A percentile compares a stretch with the other conserved stretches of the same genome.
Evolutionary conservation across 2,329 filamentous ascomycete species (phyloP).

Genomic region (Calonectria montana): DNA sequence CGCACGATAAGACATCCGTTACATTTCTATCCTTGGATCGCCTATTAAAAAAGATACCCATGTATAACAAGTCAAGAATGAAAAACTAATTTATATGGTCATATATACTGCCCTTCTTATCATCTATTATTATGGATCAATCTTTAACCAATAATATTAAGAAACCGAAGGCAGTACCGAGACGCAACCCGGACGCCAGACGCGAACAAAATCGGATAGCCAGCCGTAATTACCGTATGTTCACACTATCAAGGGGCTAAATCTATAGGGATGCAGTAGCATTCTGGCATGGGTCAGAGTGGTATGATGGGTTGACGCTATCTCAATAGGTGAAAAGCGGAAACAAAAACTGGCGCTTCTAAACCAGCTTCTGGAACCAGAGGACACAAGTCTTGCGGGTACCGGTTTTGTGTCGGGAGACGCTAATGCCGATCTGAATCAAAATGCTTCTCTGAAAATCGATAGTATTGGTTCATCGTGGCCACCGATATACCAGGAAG

Average conservation of each 20-base stretch:
- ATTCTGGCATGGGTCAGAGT: background rate
- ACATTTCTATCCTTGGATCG: background rate
- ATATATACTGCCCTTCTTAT: background rate
- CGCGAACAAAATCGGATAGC: slow-evolving; percentile 43
- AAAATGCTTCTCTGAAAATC: background rate
- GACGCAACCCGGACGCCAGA: slow-evolving; percentile 39
- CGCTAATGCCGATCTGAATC: background rate
- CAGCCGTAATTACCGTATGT: slow-evolving; percentile 48
- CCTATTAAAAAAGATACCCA: no score
- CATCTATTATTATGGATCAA: slow-evolving; percentile 25
- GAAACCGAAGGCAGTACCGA: slow-evolving; percentile 28
- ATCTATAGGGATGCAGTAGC: background rate
- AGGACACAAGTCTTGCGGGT: background rate
- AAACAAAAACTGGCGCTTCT: slow-evolving; percentile 56
- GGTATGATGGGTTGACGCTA: slow-evolving; percentile 27
- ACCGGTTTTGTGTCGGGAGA: slow-evolving; percentile 2
- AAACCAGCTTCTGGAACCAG: slow-evolving; percentile 49
- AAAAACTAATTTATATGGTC: background rate
- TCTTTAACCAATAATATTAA: slow-evolving; percentile 13
- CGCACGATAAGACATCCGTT: background rate
- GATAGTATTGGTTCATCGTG: background rate
- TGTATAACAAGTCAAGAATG: background rate
- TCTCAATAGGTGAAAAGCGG: slow-evolving; percentile 52
- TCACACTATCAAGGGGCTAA: background rate
- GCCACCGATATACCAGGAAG: background rate